phyloP scores from a whole-genome alignment of 2,329 filamentous ascomycete genomes.

The Lecanicillium sp. region DNA sequence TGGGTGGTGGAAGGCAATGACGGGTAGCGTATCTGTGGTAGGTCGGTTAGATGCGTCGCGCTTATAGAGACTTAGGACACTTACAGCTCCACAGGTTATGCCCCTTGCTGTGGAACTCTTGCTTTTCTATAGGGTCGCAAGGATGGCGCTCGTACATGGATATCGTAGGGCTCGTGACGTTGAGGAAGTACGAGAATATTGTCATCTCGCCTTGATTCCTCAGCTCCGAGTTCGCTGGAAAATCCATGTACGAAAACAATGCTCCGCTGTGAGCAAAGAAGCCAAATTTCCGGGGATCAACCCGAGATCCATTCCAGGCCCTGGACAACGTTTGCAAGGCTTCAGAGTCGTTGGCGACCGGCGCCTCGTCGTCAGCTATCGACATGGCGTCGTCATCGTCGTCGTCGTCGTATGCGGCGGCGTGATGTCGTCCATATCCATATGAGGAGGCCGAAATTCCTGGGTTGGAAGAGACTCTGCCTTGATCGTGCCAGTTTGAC shows the following conservation, averaged over 20 bases:
- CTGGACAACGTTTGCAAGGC: not conserved
- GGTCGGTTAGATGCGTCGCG: slow-evolving; percentile 19
- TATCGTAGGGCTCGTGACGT: slow-evolving; percentile 78
- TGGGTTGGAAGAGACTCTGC: no score
- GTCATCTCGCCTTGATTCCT: slow-evolving; percentile 73
- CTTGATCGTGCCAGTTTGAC: not conserved
- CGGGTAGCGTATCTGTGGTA: slow-evolving; percentile 64
- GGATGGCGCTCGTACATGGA: slow-evolving; percentile 83
- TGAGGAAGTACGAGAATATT: slow-evolving; percentile 88
- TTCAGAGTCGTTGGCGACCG: not conserved
- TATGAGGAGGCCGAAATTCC: not conserved
- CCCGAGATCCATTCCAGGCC: slow-evolving; percentile 31
- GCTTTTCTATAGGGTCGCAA: slow-evolving; percentile 57
- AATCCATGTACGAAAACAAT: slow-evolving; percentile 61
- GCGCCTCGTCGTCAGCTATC: slow-evolving; percentile 13
- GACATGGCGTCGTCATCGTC: slow-evolving; percentile 14
- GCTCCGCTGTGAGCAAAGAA: slow-evolving; percentile 42
- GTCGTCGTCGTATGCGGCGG: slow-evolving; percentile 7
- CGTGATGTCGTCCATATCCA: not conserved
- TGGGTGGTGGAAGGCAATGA: slow-evolving; percentile 78
- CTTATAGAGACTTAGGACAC: slow-evolving; percentile 20
- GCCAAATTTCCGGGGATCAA: slow-evolving; percentile 38
- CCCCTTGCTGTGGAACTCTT: slow-evolving; percentile 53
- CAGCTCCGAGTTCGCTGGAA: slow-evolving; percentile 62
- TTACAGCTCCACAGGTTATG: slow-evolving; percentile 60